Evolutionary conservation across 1,139 yeast species (phyloP), one percentile per base, ranked within the genome.

Genomic region (Magnusiomyces suaveolens): DNA sequence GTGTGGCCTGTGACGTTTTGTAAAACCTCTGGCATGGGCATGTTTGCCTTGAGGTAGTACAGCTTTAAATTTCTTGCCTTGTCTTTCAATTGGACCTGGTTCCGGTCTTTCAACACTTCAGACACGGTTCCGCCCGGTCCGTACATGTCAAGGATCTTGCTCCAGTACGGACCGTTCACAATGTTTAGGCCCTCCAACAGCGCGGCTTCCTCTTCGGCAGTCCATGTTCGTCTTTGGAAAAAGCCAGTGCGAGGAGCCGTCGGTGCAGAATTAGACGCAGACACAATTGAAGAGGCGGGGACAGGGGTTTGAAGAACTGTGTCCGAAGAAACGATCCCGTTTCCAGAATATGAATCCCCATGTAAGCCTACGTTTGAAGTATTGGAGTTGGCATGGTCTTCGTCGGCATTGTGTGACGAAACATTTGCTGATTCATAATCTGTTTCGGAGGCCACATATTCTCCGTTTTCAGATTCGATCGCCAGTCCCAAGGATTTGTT

Each of bases 21-120:
- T 60, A 92, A 73, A 64, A 87, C 90, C 2, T 77, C 81, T 0
- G 97, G 97, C 3, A 90, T 80, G 4, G 87, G 71, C 21, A 66
- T 55, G 0, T 72, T 72, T 39, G 67, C 62, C 48, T 88, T 86
- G 57, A 89, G 72, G 66, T 84, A 88, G 60, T 84, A 84, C 77
- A 87, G 79, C 68, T 90, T 92, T 87, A 96, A 85, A 66, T 92
- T 92, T 60, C 97, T 78, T 0, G 97, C 97, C 66, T 92, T 92
- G 67, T 92, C 98, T 67, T 92, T 92, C 56, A 92, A 75, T 67
- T 90, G 97, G 14, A 90, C 89, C 66, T 89, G 95, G 14, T 85
- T 83, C 65, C 97, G 76, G 65, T 88, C 87, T 67, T 87, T 90
- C 61, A 92, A 75, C 1, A 83, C 82, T 67, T 92, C 97, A 29